phyloP scores from a whole-genome alignment of 2,329 filamentous ascomycete species.

The Claviceps paspali region DNA sequence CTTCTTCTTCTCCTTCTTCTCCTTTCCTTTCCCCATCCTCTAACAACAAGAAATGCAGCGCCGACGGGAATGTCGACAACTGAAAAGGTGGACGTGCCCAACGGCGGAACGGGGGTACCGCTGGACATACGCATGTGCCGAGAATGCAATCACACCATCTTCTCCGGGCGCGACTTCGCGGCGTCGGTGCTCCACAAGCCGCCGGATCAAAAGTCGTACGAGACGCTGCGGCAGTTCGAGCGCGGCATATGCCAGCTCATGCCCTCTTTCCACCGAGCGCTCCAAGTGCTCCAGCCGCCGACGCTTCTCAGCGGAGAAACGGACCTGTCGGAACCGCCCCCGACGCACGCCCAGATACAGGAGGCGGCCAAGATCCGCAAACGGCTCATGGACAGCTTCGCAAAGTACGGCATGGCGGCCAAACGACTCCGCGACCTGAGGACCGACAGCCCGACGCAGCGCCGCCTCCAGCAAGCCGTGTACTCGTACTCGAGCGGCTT shows the following conservation, averaged over 20 bases:
- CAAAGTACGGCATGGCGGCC: conserved; percentile 72
- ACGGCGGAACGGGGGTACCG: conserved; percentile 30
- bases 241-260: conserved; percentile 68
- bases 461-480: conserved; percentile 63
- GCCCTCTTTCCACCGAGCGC: conserved; percentile 67
- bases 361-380: conserved; percentile 86
- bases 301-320: conserved; percentile 22
- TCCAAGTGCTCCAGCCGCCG: conserved; percentile 52
- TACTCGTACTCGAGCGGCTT: conserved; percentile 73
- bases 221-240: conserved; percentile 74
- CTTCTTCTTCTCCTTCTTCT: too few relatives aligned
- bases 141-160: conserved; percentile 56
- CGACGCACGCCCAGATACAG: conserved; percentile 52
- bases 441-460: conserved; percentile 56
- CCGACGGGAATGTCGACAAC: conserved; percentile 19
- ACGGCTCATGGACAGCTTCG: conserved; percentile 73
- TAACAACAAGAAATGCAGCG: not conserved
- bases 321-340: conserved; percentile 26
- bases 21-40: too few relatives aligned
- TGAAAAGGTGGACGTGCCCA: conserved; percentile 24
- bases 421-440: conserved; percentile 67
- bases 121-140: conserved; percentile 85
- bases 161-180: conserved; percentile 59
- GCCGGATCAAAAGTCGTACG: conserved; percentile 65
- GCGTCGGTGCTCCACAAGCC: conserved; percentile 53